Base-by-base conservation (phyloP, 2,329 filamentous ascomycete species). In the Beauveria caledonica region DNA sequence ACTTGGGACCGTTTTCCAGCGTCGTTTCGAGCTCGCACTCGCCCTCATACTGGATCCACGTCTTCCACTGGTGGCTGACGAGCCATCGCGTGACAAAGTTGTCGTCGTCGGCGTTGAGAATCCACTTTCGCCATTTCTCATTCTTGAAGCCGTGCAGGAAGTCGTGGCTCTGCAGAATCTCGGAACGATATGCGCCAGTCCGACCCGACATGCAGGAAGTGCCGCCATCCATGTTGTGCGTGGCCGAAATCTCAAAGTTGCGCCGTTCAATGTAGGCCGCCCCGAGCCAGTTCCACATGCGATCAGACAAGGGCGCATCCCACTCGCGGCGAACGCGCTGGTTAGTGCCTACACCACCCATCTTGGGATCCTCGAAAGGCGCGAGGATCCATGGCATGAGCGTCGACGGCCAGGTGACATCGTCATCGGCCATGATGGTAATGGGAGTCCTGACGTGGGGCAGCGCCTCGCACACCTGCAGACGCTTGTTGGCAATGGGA, bases 41-140 rank as follows among this genome's bases (percentile, higher is more conserved):
- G 52, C 83, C 85, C 72, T 96, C 88, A 76, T 96, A 96, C 77
- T 97, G 93, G 73, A 97, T 89, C 80, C 90, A 93, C 23, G 92
- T 97, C 77, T 95, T 91, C 90, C 91, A 96, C 66, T 87, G 83
- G 76, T 96, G 88, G 65, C 86, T 89, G 66, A 97, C 92, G 69
- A 97, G 83, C 93, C 93, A 97, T 61, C 93, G 87, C 7, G 93
- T 97, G 67, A 97, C 90, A 76, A 97, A 97, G 76, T 97, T 97
- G 80, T 97, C 93, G 73, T 97, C 93, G 74, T 97, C 93, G 27
- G 93, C 92, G 70, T 97, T 97, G 63, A 97, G 82, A 69, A 92
- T 92, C 76, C 88, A 96, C 68, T 88, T 86, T 53, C 88, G 83
- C 90, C 90, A 96, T 67, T 88, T 88, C 76, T 97, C 93, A 60